A percentile compares a stretch with the other conserved stretches of the same genome.
Evolutionary conservation across 2,329 filamentous ascomycete genomes (phyloP).

Genomic region (Aspergillus sp.): DNA sequence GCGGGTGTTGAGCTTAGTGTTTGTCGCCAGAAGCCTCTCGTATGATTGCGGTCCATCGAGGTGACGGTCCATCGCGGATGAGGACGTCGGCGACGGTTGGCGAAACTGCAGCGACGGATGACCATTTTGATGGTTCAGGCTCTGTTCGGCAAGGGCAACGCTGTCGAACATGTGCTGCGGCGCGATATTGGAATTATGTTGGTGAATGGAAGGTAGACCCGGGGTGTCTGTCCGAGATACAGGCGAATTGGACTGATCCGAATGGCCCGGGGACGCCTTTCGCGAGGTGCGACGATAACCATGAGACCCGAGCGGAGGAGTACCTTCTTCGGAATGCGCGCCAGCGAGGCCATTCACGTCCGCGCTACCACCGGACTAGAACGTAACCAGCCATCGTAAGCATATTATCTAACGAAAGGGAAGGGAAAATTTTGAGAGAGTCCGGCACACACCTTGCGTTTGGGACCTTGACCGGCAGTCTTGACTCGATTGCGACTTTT

Average conservation of each 20-base stretch:
- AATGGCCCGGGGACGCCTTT: slow-evolving; percentile 62
- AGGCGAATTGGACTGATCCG: slow-evolving; percentile 68
- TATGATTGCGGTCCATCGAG: slow-evolving; percentile 67
- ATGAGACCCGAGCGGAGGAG: slow-evolving; percentile 49
- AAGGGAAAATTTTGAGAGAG: slow-evolving; percentile 15
- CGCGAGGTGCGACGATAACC: slow-evolving; percentile 59
- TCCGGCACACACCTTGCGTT: slow-evolving; percentile 62
- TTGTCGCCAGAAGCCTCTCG: slow-evolving; percentile 70
- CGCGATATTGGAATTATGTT: slow-evolving; percentile 58
- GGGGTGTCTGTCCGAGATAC: slow-evolving; percentile 73
- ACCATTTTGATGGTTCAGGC: slow-evolving; percentile 51
- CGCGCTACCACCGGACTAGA: slow-evolving; percentile 35
- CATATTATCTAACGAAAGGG: slow-evolving; percentile 1
- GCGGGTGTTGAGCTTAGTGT: slow-evolving; percentile 83
- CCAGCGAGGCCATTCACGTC: slow-evolving; percentile 53
- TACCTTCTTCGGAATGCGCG: slow-evolving; percentile 48
- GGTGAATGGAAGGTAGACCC: slow-evolving; percentile 46
- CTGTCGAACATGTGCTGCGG: slow-evolving; percentile 73
- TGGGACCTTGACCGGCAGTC: slow-evolving; percentile 67
- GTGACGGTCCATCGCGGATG: slow-evolving; percentile 50
- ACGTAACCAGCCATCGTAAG: slow-evolving; percentile 20
- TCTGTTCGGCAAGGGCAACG: slow-evolving; percentile 58
- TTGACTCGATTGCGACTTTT: slow-evolving; percentile 98
- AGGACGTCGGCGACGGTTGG: slow-evolving; percentile 52
- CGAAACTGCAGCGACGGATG: slow-evolving; percentile 45